Percentiles rank a stretch among this genome's conserved stretches.
Conservation (phyloP, 2,329 filamentous ascomycete genomes). For the Alternaria sp. region DNA sequence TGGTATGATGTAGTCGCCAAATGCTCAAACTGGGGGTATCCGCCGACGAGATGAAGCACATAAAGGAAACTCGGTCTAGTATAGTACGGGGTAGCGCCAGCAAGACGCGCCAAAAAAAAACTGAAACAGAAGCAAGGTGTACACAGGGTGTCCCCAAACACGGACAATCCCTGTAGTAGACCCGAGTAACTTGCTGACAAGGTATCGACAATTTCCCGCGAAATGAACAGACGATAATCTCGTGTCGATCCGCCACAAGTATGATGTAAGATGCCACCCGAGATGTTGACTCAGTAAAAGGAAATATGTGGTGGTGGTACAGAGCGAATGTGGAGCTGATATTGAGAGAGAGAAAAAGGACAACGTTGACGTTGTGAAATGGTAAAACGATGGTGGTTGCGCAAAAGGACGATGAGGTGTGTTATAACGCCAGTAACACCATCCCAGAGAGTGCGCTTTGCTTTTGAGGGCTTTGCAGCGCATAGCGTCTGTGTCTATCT, state of each 20-base stretch:
- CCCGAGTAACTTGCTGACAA: conserved; percentile 10
- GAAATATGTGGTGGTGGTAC: conserved; percentile 30
- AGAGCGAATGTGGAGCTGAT: conserved; percentile 33
- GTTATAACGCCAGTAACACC: conserved; percentile 44
- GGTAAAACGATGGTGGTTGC: conserved; percentile 34
- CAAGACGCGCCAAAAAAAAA: conserved; percentile 22
- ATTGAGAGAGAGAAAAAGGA: conserved; percentile 19
- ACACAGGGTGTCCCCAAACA: conserved; percentile 17
- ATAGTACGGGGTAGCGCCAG: conserved; percentile 38
- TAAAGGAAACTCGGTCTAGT: conserved; percentile 42
- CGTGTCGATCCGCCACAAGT: conserved; percentile 19
- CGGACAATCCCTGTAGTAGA: conserved; percentile 10
- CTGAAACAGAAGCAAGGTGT: conserved; percentile 26
- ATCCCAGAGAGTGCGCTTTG: conserved; percentile 35
- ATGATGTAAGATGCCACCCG: conserved; percentile 37
- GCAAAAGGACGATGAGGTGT: conserved; percentile 26
- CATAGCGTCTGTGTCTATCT: conserved; percentile 30
- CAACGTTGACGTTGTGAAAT: conserved; percentile 31
- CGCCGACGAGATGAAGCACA: conserved; percentile 41
- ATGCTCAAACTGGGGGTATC: conserved; percentile 48
- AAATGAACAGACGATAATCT: conserved; percentile 23
- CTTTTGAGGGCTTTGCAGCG: conserved; percentile 34
- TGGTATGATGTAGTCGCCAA: conserved; percentile 41
- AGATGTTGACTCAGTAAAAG: conserved; percentile 33
- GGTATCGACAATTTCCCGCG: conserved; percentile 27